Base-by-base conservation (phyloP, 352 stramenopile genomes). In the Hyphochytrium catenoides region DNA sequence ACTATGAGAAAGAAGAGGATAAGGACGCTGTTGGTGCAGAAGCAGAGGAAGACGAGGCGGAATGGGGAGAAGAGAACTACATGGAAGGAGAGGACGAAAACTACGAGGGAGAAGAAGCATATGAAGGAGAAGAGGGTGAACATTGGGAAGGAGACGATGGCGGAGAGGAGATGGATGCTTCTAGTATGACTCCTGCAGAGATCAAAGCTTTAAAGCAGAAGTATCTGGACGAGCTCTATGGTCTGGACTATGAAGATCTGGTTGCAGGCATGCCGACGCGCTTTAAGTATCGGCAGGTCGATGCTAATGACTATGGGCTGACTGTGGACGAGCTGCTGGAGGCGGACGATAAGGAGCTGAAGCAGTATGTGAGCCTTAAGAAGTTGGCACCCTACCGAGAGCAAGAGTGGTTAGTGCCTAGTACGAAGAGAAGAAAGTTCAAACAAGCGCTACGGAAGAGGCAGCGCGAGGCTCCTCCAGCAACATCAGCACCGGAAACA, bases 181-280 rank as follows among this genome's bases (percentile, higher is more conserved):
- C 61, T 43, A 56, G 56, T 24, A 62, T 78, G 61, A 69, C 51
- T 8, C 39, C 40, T 0, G 49, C 58, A 17, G 55, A 85, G 39
- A 63, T 79, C 30, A 34, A 73, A 39, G 50, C 44, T 17, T 83
- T 83, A 47, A 77, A 87, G 55, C 54, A 87, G 39, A 81, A 93
- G 45, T 81, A 91, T 42, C 54, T 93, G 39, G 81, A 97, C 32
- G 87, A 97, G 44, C 56, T 97, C 6, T 96, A 98, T 54, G 77
- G 88, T 28, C 60, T 99, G 17, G 91, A 98, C 54, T 98, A 98
- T 48, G 91, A 99, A 54, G 90, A 98, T 46, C 72, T 98, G 26
- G 93, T 98, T 44, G 89, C 77, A 15, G 87, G 92, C 44, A 69
- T 96, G 48, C 87, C 88, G 32, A 95, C 81, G 30, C 70, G 90